These are phyloP conservation scores for Penicillium rolfsii DNA, from an alignment of 2,329 filamentous ascomycete genomes.

Conservation along the genomic window DNA sequence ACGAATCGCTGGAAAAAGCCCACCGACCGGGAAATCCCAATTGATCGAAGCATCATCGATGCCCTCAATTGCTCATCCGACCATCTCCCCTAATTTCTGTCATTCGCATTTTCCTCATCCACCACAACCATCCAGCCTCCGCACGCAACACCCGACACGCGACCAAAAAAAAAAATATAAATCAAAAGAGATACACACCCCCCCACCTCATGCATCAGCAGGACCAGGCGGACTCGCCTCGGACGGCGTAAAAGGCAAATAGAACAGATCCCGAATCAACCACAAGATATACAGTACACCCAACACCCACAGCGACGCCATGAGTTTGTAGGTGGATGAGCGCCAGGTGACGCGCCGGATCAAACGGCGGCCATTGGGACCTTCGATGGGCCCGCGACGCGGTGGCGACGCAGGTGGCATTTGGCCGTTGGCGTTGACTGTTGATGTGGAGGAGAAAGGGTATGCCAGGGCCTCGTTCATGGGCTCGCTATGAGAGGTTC, in stretches of 20 bases:
- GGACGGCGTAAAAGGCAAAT: slow-evolving; percentile 38
- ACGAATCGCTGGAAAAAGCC: not conserved
- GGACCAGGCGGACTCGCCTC: slow-evolving; percentile 19
- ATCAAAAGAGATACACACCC: not conserved
- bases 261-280: slow-evolving; percentile 46
- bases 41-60: not conserved
- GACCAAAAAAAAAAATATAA: not conserved
- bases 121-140: not conserved
- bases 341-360: slow-evolving; percentile 49
- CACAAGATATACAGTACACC: slow-evolving; percentile 47
- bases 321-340: slow-evolving; percentile 47
- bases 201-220: slow-evolving; percentile 4
- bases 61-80: not conserved
- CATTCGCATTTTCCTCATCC: not conserved
- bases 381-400: slow-evolving; percentile 45
- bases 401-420: slow-evolving; percentile 23
- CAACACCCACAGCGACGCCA: slow-evolving; percentile 46
- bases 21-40: not conserved
- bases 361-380: slow-evolving; percentile 44
- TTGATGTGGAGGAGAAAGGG: slow-evolving; percentile 33
- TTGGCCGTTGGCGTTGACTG: slow-evolving; percentile 16
- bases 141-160: not conserved
- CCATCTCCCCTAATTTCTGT: not conserved
- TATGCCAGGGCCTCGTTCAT: slow-evolving; percentile 43
- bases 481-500: slow-evolving; percentile 42